Base-by-base conservation (phyloP, 2,329 filamentous ascomycete genomes). In the Podosphaera xanthii region DNA sequence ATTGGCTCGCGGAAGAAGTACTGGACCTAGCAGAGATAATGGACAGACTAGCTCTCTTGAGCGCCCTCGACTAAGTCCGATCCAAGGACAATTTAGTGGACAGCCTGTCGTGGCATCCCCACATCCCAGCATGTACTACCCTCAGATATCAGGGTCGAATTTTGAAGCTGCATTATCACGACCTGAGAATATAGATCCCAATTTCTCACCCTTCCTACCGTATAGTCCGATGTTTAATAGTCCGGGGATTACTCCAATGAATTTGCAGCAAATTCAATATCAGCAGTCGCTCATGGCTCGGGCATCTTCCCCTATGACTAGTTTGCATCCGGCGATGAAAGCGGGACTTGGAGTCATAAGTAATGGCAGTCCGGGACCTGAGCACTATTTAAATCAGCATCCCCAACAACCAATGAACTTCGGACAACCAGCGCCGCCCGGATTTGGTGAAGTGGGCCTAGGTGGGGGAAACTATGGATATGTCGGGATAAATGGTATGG, bases 1-100 rank as follows among this genome's bases (percentile, higher is more conserved):
- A 61, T 74, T 98, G 44, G 94, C 91, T 4, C 74, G 82, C 50
- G 79, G 72, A 61, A 70, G 70, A 36, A 72, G 69, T 48, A 65
- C 67, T 40, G 69, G 71, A 38, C 67, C 70, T 42, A 67, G 64
- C 61, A 66, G 68, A 52, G 67, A 67, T 14, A 64, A 67, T 42
- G 49, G 57, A 48, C 49, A 61, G 14, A 64, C 72, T 60, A 71
- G 71, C 63, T 70, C 72, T 30, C 68, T 71, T 44, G 75, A 75
- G 59, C 76, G 79, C 58, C 76, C 77, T 66, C 76, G 79, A 57
- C 79, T 80, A 35, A 70, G 73, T 10, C 81, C 80, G 60, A 71
- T 75, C 44, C 75, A 72, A 64, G 66, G 65, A 60, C 79, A 82
- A 63, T 72, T 73, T 34, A 38, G 22, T 53, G 75, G 71, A 63